Base-by-base conservation (phyloP, 768 basidiomycete genomes). In the Rhizopogon roseolus region DNA sequence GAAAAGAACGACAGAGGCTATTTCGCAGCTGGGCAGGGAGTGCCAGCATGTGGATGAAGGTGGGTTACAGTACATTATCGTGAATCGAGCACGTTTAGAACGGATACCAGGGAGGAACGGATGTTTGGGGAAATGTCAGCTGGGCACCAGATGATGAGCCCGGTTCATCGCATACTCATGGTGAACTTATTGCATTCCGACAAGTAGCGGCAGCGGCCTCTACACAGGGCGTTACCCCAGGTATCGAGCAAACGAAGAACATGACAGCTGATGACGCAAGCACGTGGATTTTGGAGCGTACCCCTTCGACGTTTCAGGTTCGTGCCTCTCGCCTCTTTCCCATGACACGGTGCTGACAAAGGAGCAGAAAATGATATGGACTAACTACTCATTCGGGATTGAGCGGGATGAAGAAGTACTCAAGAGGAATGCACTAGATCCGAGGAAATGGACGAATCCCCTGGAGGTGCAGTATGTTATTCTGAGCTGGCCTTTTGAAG, bases 11-110 rank as follows among this genome's bases (percentile, higher is more conserved):
- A 0, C 90, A 90, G 55, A 84, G 81, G 49, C 76, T 99, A 10
- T 98, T 99, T 76, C 79, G 93, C 28, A 90, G 87, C 64, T 99
- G 96, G 96, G 92, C 92, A 6, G 95, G 95, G 32, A 88, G 91
- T 58, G 93, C 89, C 22, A 90, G 90, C 59, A 81, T 94, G 83
- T 95, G 93, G 93, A 81, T 95, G 56, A 96, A 95, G 81, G 90
- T 83, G 64, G n/a, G 46, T 16, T 22, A 14, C 6, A 25, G 19
- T 22, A 4, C 8, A 16, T 11, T 9, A 7, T 36, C 14, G 22
- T 36, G 14, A 3, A 11, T 14, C 16, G 34, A 25, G 19, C 19
- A 0, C 22, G 19, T 36, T 16, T 22, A 19, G 5, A 48, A 48
- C 9, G 25, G 37, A 54, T 7, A 22, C 57, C 22, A 93, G 87